phyloP scores from a whole-genome alignment of 345 rosid species.

The Eucalyptus marginata region DNA sequence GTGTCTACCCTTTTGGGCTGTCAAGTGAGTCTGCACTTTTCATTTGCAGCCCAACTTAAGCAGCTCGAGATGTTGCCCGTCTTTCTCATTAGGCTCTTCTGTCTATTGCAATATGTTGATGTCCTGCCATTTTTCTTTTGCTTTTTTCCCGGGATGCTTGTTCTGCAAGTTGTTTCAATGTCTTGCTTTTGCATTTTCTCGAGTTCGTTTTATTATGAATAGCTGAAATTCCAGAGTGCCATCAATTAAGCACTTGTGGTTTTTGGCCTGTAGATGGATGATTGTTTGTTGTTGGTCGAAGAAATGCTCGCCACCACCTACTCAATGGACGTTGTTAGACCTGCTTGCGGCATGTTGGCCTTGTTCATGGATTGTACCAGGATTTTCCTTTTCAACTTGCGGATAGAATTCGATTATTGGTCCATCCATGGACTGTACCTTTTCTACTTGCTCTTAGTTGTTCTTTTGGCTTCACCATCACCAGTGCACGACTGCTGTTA shows the following conservation, averaged over 20 bases:
- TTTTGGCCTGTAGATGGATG: constrained; percentile 58
- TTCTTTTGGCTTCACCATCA: not conserved
- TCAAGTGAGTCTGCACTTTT: not conserved
- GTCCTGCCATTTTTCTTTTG: not conserved
- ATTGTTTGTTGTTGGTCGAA: constrained; percentile 11
- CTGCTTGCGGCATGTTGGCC: not conserved
- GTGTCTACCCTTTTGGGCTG: not conserved
- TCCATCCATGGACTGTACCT: not conserved
- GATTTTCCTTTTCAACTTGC: not conserved
- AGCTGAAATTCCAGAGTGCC: not conserved
- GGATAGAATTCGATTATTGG: not conserved
- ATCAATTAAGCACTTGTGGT: not conserved
- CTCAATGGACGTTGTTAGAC: not conserved
- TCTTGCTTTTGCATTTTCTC: not conserved
- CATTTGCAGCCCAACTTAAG: not conserved
- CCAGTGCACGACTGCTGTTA: not conserved
- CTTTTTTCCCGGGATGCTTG: not conserved
- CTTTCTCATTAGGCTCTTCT: not conserved
- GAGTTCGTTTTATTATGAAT: not conserved
- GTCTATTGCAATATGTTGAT: not conserved
- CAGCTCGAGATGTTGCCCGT: not conserved
- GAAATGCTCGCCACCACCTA: not conserved
- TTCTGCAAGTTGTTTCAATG: not conserved
- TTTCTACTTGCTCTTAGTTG: not conserved
- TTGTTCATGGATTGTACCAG: not conserved